phyloP scores from a whole-genome alignment of 345 rosid species.

The Psidium guajava region DNA sequence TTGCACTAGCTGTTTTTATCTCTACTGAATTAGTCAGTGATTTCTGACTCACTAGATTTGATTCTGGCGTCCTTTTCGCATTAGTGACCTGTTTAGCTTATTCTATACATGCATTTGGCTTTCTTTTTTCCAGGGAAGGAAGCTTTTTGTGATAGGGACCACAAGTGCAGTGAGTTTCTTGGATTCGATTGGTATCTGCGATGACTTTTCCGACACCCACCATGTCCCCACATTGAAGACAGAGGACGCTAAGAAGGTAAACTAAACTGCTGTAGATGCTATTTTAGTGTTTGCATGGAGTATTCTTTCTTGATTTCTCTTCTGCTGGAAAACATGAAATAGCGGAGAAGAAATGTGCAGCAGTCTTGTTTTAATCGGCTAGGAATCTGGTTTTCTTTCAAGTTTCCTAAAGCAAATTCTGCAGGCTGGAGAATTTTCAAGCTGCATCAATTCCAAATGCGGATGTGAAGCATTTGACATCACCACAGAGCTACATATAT shows the following conservation, averaged over 20 bases:
- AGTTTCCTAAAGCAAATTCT: not conserved
- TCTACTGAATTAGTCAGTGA: not conserved
- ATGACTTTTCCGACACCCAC: constrained; percentile 63
- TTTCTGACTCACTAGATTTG: too few species aligned
- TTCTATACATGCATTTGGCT: not conserved
- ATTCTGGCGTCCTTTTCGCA: not conserved
- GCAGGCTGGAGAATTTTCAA: not conserved
- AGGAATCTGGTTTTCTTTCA: not conserved
- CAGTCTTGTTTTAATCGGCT: not conserved
- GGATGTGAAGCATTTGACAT: not conserved
- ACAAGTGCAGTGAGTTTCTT: constrained; percentile 80
- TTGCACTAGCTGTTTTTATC: not conserved
- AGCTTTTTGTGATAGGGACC: constrained; percentile 84
- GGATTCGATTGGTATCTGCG: constrained; percentile 60
- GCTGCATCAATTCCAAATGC: not conserved
- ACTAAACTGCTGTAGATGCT: constrained; percentile 5
- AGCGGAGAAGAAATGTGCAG: not conserved
- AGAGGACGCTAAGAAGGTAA: constrained; percentile 75
- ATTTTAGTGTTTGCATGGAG: not conserved
- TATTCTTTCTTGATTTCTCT: not conserved
- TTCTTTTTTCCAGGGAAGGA: constrained; percentile 49
- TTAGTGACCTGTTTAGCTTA: not conserved
- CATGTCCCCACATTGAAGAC: constrained; percentile 61
- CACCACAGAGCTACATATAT: not conserved
- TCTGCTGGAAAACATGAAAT: not conserved